These are phyloP conservation scores for Rosa lucieae DNA, from an alignment of 306 rosid species.

Conservation along the genomic window DNA sequence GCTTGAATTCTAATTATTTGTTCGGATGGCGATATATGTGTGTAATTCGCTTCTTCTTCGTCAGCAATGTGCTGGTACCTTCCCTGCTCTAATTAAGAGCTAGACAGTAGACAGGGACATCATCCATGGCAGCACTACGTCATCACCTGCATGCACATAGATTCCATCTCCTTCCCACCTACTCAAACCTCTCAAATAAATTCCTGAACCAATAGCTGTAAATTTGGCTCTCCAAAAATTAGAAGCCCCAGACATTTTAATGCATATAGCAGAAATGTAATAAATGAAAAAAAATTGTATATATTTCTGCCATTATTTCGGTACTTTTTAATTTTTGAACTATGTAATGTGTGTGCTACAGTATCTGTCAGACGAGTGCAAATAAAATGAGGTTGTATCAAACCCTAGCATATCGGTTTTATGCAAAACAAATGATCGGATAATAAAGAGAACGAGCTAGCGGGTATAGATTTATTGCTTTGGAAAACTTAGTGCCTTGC, in stretches of 20 bases:
- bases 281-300: neutral
- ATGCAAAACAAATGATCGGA: neutral
- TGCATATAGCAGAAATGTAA: neutral
- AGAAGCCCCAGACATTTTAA: neutral
- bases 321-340: neutral
- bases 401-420: neutral
- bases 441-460: neutral
- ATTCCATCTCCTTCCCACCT: neutral
- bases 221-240: neutral
- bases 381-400: neutral
- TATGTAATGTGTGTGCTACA: neutral
- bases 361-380: neutral
- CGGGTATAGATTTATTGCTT: too few relatives aligned
- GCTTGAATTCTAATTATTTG: neutral
- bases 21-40: neutral
- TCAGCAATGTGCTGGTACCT: neutral
- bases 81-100: constrained; percentile 3
- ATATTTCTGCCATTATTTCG: neutral
- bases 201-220: neutral
- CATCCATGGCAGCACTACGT: neutral
- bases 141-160: neutral
- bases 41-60: neutral
- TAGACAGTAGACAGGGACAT: neutral
- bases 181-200: neutral
- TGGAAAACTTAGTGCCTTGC: neutral